These are phyloP conservation scores for Hysterium pulicare DNA, from an alignment of 2,329 filamentous ascomycete genomes.

Conservation along the genomic window DNA sequence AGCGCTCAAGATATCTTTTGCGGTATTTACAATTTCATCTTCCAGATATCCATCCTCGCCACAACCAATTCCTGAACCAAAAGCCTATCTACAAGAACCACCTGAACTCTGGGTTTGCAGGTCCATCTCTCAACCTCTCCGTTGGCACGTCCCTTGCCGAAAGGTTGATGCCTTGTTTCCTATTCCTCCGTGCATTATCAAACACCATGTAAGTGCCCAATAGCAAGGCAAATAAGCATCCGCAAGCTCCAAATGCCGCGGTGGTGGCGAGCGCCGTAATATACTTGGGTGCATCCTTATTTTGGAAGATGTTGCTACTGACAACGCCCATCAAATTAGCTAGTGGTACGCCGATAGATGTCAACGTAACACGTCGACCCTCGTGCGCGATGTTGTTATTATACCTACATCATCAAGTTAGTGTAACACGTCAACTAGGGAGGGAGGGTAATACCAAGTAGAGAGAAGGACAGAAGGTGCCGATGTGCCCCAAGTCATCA, in stretches of 20 bases:
- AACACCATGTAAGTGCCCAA: conserved; percentile 62
- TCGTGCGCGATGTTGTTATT: conserved; percentile 83
- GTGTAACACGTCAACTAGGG: no score
- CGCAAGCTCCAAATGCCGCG: conserved; percentile 60
- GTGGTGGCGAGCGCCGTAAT: conserved; percentile 63
- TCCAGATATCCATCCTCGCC: neutral
- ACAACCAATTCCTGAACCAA: no score
- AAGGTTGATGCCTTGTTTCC: conserved; percentile 53
- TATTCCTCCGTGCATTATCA: conserved; percentile 62
- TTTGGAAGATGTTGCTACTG: conserved; percentile 64
- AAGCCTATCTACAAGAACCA: conserved; percentile 32
- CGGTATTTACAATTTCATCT: no score
- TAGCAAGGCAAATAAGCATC: conserved; percentile 53
- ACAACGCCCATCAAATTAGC: conserved; percentile 76
- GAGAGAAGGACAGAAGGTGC: conserved; percentile 68
- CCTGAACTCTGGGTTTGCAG: conserved; percentile 42
- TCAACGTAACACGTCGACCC: conserved; percentile 66
- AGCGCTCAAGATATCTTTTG: no score
- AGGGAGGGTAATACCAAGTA: no score
- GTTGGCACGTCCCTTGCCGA: conserved; percentile 51
- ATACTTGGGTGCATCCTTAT: conserved; percentile 63
- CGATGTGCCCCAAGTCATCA: conserved; percentile 79
- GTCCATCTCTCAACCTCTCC: conserved; percentile 44
- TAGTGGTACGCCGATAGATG: conserved; percentile 68
- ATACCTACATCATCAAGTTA: no score